A percentile compares a stretch with the other conserved stretches of the same genome.
These are phyloP conservation scores for Flammula alnicola DNA, from an alignment of 1,284 basidiomycete species.

Conservation along the genomic window DNA sequence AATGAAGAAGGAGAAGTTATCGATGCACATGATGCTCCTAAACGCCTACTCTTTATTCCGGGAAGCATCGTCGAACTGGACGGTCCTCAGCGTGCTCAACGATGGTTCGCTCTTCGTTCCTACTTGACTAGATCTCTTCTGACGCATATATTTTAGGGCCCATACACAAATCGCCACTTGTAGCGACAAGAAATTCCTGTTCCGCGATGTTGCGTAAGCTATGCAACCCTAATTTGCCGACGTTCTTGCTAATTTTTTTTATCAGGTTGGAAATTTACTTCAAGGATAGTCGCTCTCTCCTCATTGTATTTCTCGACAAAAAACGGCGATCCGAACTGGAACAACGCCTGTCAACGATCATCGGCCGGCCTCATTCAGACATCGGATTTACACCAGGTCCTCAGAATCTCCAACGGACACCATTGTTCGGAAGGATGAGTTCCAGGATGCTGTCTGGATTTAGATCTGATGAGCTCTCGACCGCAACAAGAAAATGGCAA, in stretches of 20 bases:
- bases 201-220: conserved; percentile 87
- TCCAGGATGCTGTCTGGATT: conserved; percentile 49
- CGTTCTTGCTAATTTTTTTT: conserved; percentile 33
- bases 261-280: conserved; percentile 87
- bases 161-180: conserved; percentile 80
- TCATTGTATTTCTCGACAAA: conserved; percentile 79
- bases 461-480: conserved; percentile 63
- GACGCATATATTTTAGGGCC: conserved; percentile 54
- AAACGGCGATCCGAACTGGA: conserved; percentile 67
- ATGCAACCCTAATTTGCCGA: neutral
- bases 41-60: conserved; percentile 82
- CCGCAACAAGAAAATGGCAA: conserved; percentile 83
- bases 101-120: conserved; percentile 60
- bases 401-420: conserved; percentile 55
- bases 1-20: conserved; percentile 88
- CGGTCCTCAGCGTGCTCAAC: conserved; percentile 74
- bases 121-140: neutral
- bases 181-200: conserved; percentile 85
- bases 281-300: conserved; percentile 82
- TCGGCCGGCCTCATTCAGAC: conserved; percentile 44
- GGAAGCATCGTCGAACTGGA: conserved; percentile 83
- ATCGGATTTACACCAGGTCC: conserved; percentile 37
- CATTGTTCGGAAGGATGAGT: conserved; percentile 55
- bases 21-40: conserved; percentile 86
- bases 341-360: conserved; percentile 58